phyloP scores from a whole-genome alignment of 2,329 filamentous ascomycete species.

The Fusarium tricinctum region DNA sequence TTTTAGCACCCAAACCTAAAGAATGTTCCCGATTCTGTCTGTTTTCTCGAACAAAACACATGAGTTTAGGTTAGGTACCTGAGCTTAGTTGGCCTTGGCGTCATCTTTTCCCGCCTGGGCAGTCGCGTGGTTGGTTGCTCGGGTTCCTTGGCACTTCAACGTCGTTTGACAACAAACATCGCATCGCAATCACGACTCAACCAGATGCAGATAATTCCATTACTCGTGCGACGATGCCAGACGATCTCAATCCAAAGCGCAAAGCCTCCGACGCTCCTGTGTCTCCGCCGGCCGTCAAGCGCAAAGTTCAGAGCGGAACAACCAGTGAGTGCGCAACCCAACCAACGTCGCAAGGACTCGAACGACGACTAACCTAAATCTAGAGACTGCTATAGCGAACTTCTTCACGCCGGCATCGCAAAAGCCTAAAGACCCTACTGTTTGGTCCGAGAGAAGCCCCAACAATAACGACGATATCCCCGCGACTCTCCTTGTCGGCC shows the following conservation, averaged over 20 bases:
- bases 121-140: constrained; percentile 4
- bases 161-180: constrained; percentile 19
- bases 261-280: constrained; percentile 59
- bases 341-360: neutral
- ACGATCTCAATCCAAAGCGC: constrained; percentile 51
- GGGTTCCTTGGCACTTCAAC: constrained; percentile 30
- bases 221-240: constrained; percentile 24
- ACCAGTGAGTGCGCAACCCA: constrained; percentile 58
- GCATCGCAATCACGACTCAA: neutral
- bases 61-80: constrained; percentile 10
- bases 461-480: constrained; percentile 61
- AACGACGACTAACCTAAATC: constrained; percentile 30
- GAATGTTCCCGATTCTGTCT: neutral
- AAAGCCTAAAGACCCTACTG: constrained; percentile 81
- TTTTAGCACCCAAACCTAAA: neutral
- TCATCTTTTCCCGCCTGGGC: neutral
- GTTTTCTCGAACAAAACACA: neutral
- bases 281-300: constrained; percentile 68
- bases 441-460: constrained; percentile 77
- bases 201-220: constrained; percentile 32
- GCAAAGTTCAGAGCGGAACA: constrained; percentile 65
- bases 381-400: constrained; percentile 78
- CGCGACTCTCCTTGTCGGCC: constrained; percentile 79
- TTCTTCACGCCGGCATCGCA: constrained; percentile 92
- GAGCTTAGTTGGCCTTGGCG: neutral